Conservation (phyloP, 2,329 filamentous ascomycete species). For the Xylariaceae sp. region DNA sequence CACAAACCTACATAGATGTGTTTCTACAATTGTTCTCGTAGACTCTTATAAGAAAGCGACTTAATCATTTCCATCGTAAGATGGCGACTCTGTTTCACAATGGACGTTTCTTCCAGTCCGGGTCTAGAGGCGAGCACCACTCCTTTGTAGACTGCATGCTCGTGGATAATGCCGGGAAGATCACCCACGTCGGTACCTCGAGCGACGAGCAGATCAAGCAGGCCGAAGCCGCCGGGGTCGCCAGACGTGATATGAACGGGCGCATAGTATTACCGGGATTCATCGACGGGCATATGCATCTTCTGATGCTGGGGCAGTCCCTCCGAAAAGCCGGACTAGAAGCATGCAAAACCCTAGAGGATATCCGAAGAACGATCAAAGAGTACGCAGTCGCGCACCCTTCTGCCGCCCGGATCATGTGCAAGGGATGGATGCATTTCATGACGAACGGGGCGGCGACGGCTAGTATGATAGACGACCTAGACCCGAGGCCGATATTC, state of each 20-base stretch:
- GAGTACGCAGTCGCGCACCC: conserved; percentile 50
- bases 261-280: conserved; percentile 55
- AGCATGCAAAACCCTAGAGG: conserved; percentile 48
- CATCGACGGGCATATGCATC: conserved; percentile 61
- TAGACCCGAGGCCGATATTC: conserved; percentile 55
- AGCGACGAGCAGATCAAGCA: conserved; percentile 35
- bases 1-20: background rate
- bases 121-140: conserved; percentile 26
- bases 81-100: conserved; percentile 59
- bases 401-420: conserved; percentile 50
- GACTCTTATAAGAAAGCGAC: background rate
- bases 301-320: conserved; percentile 57
- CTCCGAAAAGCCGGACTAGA: conserved; percentile 54
- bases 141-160: conserved; percentile 44
- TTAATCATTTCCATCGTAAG: background rate
- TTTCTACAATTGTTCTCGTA: background rate
- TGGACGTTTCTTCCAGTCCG: conserved; percentile 62
- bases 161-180: conserved; percentile 37
- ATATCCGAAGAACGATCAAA: conserved; percentile 51
- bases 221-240: conserved; percentile 30
- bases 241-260: conserved; percentile 41
- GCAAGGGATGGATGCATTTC: conserved; percentile 58
- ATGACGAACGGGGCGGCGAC: conserved; percentile 56
- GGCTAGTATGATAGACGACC: conserved; percentile 53
- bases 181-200: conserved; percentile 41